Conservation (phyloP, 108 stramenopile genomes). For the Discostella stelligeroides region DNA sequence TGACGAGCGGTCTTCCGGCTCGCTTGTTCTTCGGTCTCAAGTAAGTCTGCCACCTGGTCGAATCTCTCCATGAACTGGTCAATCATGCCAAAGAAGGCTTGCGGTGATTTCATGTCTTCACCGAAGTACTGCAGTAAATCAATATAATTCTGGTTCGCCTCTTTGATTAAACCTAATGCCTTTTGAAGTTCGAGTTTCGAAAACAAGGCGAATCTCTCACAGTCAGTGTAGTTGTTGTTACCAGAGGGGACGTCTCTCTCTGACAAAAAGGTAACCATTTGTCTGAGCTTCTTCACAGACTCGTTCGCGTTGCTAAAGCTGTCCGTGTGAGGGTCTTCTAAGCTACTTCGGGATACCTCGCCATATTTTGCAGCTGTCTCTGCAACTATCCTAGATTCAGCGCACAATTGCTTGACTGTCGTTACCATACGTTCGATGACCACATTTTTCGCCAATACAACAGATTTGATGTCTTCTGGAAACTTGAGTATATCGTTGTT, state of each 20-base stretch:
- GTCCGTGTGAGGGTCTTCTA: conserved; percentile 27
- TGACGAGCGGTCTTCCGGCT: conserved; percentile 13
- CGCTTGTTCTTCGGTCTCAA: conserved; percentile 55
- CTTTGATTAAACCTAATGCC: conserved; percentile 40
- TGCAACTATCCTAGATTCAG: conserved; percentile 50
- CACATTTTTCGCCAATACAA: conserved; percentile 57
- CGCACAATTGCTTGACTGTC: conserved; percentile 52
- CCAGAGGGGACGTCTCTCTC: conserved; percentile 44
- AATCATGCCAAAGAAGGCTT: conserved; percentile 75
- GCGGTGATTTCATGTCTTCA: conserved; percentile 77
- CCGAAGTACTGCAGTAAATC: conserved; percentile 73
- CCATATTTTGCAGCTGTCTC: conserved; percentile 59
- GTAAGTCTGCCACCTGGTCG: conserved; percentile 53
- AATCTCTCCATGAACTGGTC: conserved; percentile 62
- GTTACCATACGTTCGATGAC: conserved; percentile 54
- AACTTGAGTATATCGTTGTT: conserved; percentile 60
- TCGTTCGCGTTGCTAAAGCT: conserved; percentile 49
- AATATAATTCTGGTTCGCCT: conserved; percentile 57
- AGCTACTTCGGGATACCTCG: conserved; percentile 47
- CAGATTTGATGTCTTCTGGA: conserved; percentile 59
- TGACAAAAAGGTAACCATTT: conserved; percentile 31
- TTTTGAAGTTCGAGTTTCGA: conserved; percentile 52
- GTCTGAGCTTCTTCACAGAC: conserved; percentile 37
- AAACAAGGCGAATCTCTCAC: conserved; percentile 64
- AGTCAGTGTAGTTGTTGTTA: conserved; percentile 55